A percentile compares a stretch with the other conserved stretches of the same genome.
Evolutionary conservation across 495 filamentous ascomycete genomes (phyloP).

Genomic region (Physcia stellaris): DNA sequence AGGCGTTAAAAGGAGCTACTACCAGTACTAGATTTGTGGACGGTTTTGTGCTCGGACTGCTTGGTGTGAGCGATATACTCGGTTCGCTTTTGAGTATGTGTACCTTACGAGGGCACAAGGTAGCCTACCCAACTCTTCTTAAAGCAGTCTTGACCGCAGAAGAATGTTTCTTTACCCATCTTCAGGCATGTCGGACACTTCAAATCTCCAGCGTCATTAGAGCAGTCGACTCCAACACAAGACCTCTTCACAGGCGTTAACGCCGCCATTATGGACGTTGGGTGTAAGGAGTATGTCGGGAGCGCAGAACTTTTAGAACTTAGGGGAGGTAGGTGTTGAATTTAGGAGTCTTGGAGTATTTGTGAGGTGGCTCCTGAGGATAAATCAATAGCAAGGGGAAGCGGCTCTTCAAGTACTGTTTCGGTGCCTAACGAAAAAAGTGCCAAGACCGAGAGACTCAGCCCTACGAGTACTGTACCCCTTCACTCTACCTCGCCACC

Average conservation of each 20-base stretch:
- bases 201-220: conserved; percentile 65
- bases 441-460: too few relatives aligned
- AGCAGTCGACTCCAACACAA: conserved; percentile 69
- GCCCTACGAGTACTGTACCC: too few relatives aligned
- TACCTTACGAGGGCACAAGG: conserved; percentile 20
- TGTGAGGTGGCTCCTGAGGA: too few relatives aligned
- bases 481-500: too few relatives aligned
- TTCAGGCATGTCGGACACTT: conserved; percentile 94
- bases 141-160: conserved; percentile 98
- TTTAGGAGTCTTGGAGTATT: too few relatives aligned
- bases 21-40: conserved; percentile 62
- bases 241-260: conserved; percentile 7
- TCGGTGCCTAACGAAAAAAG: too few relatives aligned
- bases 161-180: conserved; percentile 79
- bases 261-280: conserved; percentile 10
- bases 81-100: conserved; percentile 9
- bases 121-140: conserved; percentile 87
- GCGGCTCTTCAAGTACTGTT: too few relatives aligned
- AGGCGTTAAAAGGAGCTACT: conserved; percentile 58
- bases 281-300: too few relatives aligned
- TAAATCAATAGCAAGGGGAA: too few relatives aligned
- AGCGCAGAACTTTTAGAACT: too few relatives aligned
- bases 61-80: conserved; percentile 15
- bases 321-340: too few relatives aligned
- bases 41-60: conserved; percentile 69